These are phyloP conservation scores for Talaromyces sp. DNA, from an alignment of 2,329 filamentous ascomycete species.

Conservation along the genomic window DNA sequence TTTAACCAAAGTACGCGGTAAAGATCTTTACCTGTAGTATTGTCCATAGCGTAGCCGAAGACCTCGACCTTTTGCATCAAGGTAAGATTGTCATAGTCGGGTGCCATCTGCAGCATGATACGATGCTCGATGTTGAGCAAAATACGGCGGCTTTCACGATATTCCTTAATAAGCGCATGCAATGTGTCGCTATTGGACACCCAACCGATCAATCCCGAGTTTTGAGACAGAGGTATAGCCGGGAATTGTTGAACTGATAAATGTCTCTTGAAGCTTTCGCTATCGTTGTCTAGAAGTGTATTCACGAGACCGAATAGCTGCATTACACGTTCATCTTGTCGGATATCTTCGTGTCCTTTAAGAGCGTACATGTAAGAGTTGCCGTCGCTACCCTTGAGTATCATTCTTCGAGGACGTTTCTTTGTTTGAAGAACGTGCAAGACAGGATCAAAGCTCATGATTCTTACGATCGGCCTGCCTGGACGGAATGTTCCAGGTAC, in stretches of 20 bases:
- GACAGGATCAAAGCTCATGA: conserved; percentile 84
- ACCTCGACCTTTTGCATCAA: conserved; percentile 99
- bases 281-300: conserved; percentile 87
- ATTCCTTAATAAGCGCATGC: conserved; percentile 94
- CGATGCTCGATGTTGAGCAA: conserved; percentile 98
- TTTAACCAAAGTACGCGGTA: conserved; percentile 98
- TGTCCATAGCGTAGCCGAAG: conserved; percentile 97
- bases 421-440: conserved; percentile 95
- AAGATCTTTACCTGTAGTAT: conserved; percentile 96
- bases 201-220: conserved; percentile 92
- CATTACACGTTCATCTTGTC: conserved; percentile 99
- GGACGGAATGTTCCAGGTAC: conserved; percentile 95
- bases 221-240: conserved; percentile 94
- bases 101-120: conserved; percentile 99
- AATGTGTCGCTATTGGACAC: conserved; percentile 97
- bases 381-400: conserved; percentile 84
- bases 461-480: conserved; percentile 73
- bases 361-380: conserved; percentile 81
- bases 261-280: conserved; percentile 94
- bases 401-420: conserved; percentile 87
- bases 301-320: conserved; percentile 98
- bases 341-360: conserved; percentile 99
- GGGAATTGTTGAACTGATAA: conserved; percentile 94
- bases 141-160: conserved; percentile 95
- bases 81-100: conserved; percentile 96